phyloP scores from a whole-genome alignment of 1,139 yeast species.

The Kodamaea sp. region DNA sequence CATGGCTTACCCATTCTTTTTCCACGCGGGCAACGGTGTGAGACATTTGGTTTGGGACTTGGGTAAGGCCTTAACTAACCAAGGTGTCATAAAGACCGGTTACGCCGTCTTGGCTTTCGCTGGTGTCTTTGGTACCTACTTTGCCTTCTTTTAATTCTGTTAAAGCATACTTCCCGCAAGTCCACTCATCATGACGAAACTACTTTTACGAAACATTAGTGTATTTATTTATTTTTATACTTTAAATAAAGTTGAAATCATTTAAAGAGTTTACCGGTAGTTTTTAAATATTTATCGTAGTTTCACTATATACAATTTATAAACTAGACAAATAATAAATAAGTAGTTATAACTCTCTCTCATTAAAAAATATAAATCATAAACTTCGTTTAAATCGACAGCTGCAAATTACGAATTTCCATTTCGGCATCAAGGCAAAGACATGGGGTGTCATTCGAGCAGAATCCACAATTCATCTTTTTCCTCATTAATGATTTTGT shows the following conservation, averaged over 20 bases:
- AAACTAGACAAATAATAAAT: too few species aligned
- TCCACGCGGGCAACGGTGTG: conserved; percentile 80
- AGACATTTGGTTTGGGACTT: conserved; percentile 94
- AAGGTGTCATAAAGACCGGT: conserved; percentile 92
- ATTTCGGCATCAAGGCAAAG: conserved; percentile 35
- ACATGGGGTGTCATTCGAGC: conserved; percentile 40
- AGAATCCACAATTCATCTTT: conserved; percentile 39
- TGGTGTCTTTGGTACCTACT: conserved; percentile 59
- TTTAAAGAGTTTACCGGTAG: too few species aligned
- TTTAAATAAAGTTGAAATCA: too few species aligned
- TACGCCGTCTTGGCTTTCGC: conserved; percentile 75
- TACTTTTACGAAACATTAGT: too few species aligned
- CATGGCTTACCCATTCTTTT: conserved; percentile 80
- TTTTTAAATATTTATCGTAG: too few species aligned
- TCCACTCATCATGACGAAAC: too few species aligned
- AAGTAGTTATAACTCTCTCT: too few species aligned
- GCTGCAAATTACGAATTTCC: conserved; percentile 5
- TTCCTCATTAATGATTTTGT: conserved; percentile 11
- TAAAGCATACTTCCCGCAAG: too few species aligned
- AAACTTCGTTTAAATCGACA: too few species aligned
- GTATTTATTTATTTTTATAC: too few species aligned
- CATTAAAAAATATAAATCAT: too few species aligned
- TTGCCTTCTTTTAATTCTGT: conserved; percentile 36
- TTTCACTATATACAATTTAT: too few species aligned
- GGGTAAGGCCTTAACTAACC: conserved; percentile 70